Evolutionary conservation across 1,284 basidiomycete genomes (phyloP), one percentile per base, ranked within the genome.

Genomic region (Ceratobasidium papillatum): DNA sequence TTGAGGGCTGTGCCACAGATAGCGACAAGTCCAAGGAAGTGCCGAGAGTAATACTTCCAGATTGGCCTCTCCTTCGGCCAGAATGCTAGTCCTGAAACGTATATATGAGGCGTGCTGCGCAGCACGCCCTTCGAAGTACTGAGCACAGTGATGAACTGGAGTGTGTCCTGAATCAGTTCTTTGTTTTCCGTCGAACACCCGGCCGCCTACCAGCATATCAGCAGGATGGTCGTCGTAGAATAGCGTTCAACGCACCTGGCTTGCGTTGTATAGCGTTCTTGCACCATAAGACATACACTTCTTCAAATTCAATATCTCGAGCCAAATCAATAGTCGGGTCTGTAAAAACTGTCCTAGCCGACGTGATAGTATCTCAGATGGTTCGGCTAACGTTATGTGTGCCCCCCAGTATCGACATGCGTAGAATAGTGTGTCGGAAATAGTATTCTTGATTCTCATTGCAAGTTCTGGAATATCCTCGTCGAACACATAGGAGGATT

Each of bases 271-370:
- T 9, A 63, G n/a, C 41, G 19, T 30, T 27, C 9, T 43, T 2
- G 27, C 25, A n/a, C 52, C 45, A 5, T 19, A 22, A 3, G 7
- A n/a, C 5, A 74, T 41, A 4, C 25, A 27, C 3, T 47, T 25
- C 19, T 65, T 58, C 19, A 75, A n/a, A 45, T 59, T 75, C 25
- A 75, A 11, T 1, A 75, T 22, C 54, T 75, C 74, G 47, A 75
- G 19, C 64, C 64, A 75, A 2, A 59, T 7, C 14, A 75, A 4
- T 3, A 75, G 12, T 9, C 47, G 54, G 4, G 0, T 32, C 8
- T 9, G 47, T 9, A 66, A 14, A 14, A 75, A 75, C 12, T 8
- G 25, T 1, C 34, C 0, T 8, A 75, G 11, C 34, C 8, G 2
- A 3, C 14, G 3, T 34, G 32, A 0, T 3, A 49, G 56, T 19